These are phyloP conservation scores for Xylariaceae sp. DNA, from an alignment of 2,329 filamentous ascomycete genomes.

Conservation along the genomic window DNA sequence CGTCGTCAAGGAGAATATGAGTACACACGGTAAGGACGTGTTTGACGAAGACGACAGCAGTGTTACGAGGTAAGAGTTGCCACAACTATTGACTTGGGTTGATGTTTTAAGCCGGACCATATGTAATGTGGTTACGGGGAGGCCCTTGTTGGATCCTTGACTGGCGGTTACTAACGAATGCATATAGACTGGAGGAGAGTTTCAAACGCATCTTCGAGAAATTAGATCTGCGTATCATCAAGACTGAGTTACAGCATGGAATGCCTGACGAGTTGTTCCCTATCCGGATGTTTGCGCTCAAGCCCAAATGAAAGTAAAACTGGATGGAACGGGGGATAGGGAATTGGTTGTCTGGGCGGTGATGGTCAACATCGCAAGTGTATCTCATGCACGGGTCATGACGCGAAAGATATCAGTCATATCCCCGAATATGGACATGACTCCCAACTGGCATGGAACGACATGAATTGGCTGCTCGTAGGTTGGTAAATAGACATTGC, in stretches of 20 bases:
- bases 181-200: constrained; percentile 59
- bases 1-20: constrained; percentile 77
- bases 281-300: constrained; percentile 73
- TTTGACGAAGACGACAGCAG: constrained; percentile 73
- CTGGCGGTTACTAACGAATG: constrained; percentile 9
- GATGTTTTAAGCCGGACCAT: neutral
- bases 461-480: too few species aligned
- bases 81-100: constrained; percentile 22
- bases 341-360: neutral
- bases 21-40: constrained; percentile 53
- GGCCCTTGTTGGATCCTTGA: neutral
- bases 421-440: neutral
- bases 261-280: constrained; percentile 55
- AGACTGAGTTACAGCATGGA: constrained; percentile 62
- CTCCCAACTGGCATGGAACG: neutral
- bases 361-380: constrained; percentile 35
- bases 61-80: constrained; percentile 59
- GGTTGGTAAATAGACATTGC: neutral
- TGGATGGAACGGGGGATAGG: constrained; percentile 28
- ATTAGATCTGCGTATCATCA: constrained; percentile 63
- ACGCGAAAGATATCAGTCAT: neutral
- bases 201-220: constrained; percentile 64
- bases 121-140: neutral
- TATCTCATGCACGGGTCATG: neutral
- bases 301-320: constrained; percentile 36